A percentile compares a stretch with the other conserved stretches of the same genome.
phyloP scores from a whole-genome alignment of 164 flowering plant species.

The Umbellularia californica region DNA sequence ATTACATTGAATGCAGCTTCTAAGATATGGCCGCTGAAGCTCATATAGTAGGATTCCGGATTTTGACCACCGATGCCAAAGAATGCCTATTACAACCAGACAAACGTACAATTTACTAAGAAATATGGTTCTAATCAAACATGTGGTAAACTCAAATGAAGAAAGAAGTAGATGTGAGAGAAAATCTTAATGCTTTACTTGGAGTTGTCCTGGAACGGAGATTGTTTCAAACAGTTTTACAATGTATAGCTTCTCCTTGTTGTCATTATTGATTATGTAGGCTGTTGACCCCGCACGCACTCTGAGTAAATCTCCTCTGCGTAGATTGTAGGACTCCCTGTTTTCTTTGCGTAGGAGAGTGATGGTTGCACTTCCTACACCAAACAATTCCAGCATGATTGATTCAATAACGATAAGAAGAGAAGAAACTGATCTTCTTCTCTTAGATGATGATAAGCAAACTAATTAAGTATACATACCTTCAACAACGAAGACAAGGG shows the following conservation, averaged over 20 bases:
- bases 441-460: no score
- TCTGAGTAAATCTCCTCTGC: constrained; percentile 19
- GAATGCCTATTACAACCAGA: constrained; percentile 28
- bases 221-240: constrained; percentile 2
- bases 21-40: constrained; percentile 35
- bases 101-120: background rate
- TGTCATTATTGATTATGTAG: constrained; percentile 13
- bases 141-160: no score
- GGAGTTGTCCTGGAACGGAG: no score
- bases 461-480: no score
- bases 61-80: constrained; percentile 46
- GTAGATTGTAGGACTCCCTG: constrained; percentile 13
- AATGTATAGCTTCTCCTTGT: constrained; percentile 17
- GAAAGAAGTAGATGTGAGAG: no score
- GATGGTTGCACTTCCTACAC: constrained; percentile 18
- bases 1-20: constrained; percentile 66
- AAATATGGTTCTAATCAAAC: no score
- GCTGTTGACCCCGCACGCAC: constrained; percentile 16
- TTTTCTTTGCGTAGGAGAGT: constrained; percentile 5
- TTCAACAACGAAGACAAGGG: no score
- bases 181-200: background rate
- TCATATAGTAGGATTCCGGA: constrained; percentile 30
- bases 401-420: no score
- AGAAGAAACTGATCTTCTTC: no score
- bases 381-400: background rate